These are phyloP conservation scores for Fomitopsis serialis DNA, from an alignment of 768 basidiomycete species.

Conservation along the genomic window DNA sequence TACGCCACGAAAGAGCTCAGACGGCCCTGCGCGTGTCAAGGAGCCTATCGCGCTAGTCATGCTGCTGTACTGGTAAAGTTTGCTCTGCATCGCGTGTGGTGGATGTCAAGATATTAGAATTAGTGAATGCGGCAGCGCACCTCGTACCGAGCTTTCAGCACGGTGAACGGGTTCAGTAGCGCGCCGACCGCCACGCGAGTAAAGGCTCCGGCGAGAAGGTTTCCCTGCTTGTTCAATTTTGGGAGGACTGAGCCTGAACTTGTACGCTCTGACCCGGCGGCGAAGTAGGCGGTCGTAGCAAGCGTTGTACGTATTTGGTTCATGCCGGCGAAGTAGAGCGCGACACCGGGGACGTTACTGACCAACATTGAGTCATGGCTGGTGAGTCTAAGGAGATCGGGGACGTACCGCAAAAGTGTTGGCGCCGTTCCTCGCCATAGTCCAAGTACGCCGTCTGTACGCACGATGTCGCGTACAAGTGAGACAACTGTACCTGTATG, in stretches of 20 bases:
- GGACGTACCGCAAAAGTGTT: conserved; percentile 63
- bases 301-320: conserved; percentile 77
- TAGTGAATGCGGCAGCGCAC: conserved; percentile 32
- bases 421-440: conserved; percentile 88
- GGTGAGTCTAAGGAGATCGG: background rate
- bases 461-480: conserved; percentile 53
- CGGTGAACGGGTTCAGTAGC: conserved; percentile 83
- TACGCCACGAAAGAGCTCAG: conserved; percentile 82
- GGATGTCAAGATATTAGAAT: background rate
- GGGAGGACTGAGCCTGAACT: conserved; percentile 53
- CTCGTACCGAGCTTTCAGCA: conserved; percentile 91
- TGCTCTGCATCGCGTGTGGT: conserved; percentile 49
- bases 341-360: conserved; percentile 92
- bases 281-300: conserved; percentile 69
- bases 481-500: conserved; percentile 33
- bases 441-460: conserved; percentile 58
- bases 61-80: conserved; percentile 66
- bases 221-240: conserved; percentile 69
- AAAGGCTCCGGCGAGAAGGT: conserved; percentile 81
- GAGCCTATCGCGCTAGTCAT: conserved; percentile 53
- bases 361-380: no score
- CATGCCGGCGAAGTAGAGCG: conserved; percentile 84
- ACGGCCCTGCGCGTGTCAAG: conserved; percentile 65
- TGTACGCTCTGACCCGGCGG: conserved; percentile 23
- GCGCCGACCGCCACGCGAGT: conserved; percentile 79